Conservation (phyloP, 2,329 filamentous ascomycete genomes). For the Zasmidium citrigriseum region DNA sequence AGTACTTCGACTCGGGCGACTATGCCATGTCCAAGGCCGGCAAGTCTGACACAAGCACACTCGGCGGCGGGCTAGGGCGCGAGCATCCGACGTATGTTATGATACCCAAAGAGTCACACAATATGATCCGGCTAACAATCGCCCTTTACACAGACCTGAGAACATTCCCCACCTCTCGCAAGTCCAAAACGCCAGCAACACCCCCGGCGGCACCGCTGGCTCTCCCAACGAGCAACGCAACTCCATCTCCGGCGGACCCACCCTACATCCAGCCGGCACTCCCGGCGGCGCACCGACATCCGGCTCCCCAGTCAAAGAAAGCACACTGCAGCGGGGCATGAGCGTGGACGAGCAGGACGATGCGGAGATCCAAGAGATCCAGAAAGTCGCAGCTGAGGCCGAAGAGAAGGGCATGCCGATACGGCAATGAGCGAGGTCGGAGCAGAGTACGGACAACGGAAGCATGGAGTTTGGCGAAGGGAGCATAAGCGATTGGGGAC, state of each 20-base stretch:
- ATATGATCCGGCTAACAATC: conserved; percentile 8
- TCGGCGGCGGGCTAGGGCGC: conserved; percentile 85
- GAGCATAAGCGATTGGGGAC: no score
- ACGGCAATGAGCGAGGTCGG: conserved; percentile 4
- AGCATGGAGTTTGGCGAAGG: not conserved
- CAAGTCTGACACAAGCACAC: conserved; percentile 80
- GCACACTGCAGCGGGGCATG: conserved; percentile 79
- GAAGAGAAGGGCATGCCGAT: conserved; percentile 10
- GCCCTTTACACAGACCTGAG: conserved; percentile 33
- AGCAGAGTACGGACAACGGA: not conserved
- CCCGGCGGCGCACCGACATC: conserved; percentile 47
- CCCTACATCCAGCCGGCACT: conserved; percentile 17
- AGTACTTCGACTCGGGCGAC: conserved; percentile 95
- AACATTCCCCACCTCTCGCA: conserved; percentile 41
- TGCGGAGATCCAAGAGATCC: conserved; percentile 21
- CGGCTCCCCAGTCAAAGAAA: conserved; percentile 87
- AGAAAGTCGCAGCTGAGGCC: not conserved
- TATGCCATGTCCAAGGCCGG: conserved; percentile 95
- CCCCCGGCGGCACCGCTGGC: conserved; percentile 16
- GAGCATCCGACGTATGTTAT: conserved; percentile 79
- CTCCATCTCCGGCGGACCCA: conserved; percentile 24
- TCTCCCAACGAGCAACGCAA: conserved; percentile 20
- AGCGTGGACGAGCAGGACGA: conserved; percentile 62
- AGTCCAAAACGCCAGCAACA: conserved; percentile 19
- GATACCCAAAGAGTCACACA: conserved; percentile 59